Evolutionary conservation across 2,329 filamentous ascomycete genomes (phyloP), one percentile per base, ranked within the genome.

Genomic region (Sclerotiophoma versabilis): DNA sequence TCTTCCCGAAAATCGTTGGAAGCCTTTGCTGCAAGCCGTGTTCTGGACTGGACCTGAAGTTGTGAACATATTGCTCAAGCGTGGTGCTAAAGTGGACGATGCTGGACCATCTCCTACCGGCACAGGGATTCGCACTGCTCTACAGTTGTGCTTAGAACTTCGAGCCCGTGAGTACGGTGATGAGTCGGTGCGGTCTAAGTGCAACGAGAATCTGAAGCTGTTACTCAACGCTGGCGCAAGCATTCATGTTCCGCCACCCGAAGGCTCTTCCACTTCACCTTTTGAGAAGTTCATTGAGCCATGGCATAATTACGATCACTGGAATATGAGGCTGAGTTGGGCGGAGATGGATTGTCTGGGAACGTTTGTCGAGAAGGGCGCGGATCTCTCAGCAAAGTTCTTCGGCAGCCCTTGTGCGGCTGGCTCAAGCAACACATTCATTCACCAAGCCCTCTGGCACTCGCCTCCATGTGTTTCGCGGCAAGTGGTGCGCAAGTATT

Each of bases 371-470:
- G 43, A 58, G 15, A 65, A 66, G 23, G 71, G 67, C 4, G 66
- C 65, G 6, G 47, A 67, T 50, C 50, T 72, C 1, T 57, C 65
- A 11, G 47, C 54, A 0, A 25, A 42, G 0, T 73, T 74, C 30
- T 48, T 46, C 6, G 59, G 65, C 6, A 66, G 61, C 27, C 60
- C 66, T 19, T 75, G 72, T 36, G 49, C 51, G 5, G 54, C 66
- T 3, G 19, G 38, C 1, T 44, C 54, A 2, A 53, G 59, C 19
- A 48, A 59, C 3, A 70, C 63, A 0, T 73, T 74, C 29, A 51
- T 64, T 34, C 72, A 75, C 33, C 72, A 75, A 37, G 47, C 63
- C 0, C 44, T 75, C 6, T 75, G 70, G 70, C 72, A 75, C 53
- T 65, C 69, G 0, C 66, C 69, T 7, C 68, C 70, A 8, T 46